Evolutionary conservation across 75 land plant genomes (phyloP).

Genomic region (Picea sitchensis): DNA sequence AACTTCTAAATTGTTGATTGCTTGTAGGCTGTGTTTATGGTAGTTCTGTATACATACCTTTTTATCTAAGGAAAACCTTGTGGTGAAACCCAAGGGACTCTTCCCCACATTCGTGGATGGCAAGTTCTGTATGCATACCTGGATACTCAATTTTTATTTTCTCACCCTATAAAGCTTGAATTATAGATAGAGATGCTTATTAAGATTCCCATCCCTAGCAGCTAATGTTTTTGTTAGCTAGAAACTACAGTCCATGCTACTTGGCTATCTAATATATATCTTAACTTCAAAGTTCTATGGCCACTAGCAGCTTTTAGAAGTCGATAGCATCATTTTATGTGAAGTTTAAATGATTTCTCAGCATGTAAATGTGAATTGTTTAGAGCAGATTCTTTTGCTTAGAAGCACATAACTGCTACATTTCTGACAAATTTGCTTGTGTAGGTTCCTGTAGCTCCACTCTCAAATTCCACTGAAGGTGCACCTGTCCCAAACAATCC

Average conservation of each 20-base stretch:
- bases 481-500: slow-evolving; percentile 16
- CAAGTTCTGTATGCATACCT: too few species aligned
- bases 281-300: slow-evolving; percentile 1
- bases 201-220: background rate
- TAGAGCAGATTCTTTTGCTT: background rate
- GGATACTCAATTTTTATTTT: background rate
- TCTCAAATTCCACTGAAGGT: slow-evolving; percentile 30
- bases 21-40: too few species aligned
- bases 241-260: background rate
- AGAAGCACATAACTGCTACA: background rate
- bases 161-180: background rate
- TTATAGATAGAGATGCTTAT: background rate
- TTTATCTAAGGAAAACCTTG: too few species aligned
- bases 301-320: background rate
- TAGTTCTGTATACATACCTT: too few species aligned
- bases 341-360: background rate
- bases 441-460: slow-evolving; percentile 54
- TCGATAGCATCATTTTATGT: background rate
- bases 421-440: background rate
- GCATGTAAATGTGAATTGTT: slow-evolving; percentile 1
- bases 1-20: too few species aligned
- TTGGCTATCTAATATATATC: background rate
- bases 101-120: too few species aligned
- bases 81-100: too few species aligned
- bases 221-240: background rate